Base-by-base conservation (phyloP, 768 basidiomycete genomes). In the Tulasnella sp. region DNA sequence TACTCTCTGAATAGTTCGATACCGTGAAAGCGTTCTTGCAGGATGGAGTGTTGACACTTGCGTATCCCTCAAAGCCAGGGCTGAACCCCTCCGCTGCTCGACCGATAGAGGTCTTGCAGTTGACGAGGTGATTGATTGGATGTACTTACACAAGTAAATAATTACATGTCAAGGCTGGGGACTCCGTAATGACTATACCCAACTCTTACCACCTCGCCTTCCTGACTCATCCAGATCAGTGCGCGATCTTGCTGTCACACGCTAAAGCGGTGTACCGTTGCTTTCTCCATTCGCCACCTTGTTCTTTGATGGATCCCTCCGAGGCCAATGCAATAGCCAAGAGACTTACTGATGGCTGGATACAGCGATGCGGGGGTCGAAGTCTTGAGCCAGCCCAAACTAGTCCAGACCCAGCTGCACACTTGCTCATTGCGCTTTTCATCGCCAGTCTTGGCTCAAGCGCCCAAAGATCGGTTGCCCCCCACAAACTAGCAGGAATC, bases 21-120 rank as follows among this genome's bases (percentile, higher is more conserved):
- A 51, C 62, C 24, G 56, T 64, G 54, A 47, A 58, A 26, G 64
- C 64, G n/a, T 53, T 32, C 27, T n/a, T 64, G 23, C 50, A 43
- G 24, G 45, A 63, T 24, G 64, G 64, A 23, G 53, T 59, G 0
- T 51, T 64, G 5, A 54, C 59, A 21, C 51, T 65, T 15, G 53
- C 52, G 15, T 63, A 60, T 47, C 64, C 64, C 19, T 58, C 56
- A 41, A 27, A 24, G 24, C 44, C 43, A 21, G 34, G 34, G 7
- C 34, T 38, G 15, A 38, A 38, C 15, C 34, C 45, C 10, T 24
- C 45, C 51, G 41, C 43, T n/a, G 21, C n/a, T 48, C 47, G 21
- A 11, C 47, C 47, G n/a, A 48, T 48, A 7, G 47, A 38, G 34
- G 34, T 38, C 34, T 15, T 38, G 5, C 34, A 38, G 34, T 38